Evolutionary conservation across 2,329 filamentous ascomycete genomes (phyloP).

Genomic region (Colletotrichum coccodes): DNA sequence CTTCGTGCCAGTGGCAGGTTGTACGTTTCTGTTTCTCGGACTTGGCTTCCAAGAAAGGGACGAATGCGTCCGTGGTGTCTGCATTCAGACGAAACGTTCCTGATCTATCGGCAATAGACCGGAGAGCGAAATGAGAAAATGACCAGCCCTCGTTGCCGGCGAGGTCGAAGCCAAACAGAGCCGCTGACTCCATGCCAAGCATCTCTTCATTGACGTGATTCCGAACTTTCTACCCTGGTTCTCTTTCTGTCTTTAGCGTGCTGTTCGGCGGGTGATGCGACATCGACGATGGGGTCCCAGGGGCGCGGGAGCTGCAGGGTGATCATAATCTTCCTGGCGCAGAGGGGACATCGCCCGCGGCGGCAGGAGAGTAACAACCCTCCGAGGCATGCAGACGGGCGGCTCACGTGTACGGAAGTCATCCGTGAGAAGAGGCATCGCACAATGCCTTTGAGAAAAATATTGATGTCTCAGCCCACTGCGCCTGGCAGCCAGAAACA

Average conservation of each 20-base stretch:
- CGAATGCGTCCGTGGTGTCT: neutral
- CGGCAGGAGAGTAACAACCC: neutral
- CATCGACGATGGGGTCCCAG: neutral
- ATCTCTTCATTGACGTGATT: neutral
- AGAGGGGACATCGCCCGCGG: neutral
- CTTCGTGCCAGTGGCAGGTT: neutral
- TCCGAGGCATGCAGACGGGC: neutral
- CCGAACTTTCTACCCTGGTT: neutral
- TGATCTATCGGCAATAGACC: neutral
- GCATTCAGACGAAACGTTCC: neutral
- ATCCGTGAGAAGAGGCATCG: neutral
- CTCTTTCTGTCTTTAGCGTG: constrained; percentile 1
- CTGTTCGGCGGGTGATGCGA: neutral
- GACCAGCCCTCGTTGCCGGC: neutral
- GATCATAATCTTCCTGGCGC: neutral
- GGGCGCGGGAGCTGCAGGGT: neutral
- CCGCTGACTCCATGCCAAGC: neutral
- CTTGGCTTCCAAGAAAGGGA: neutral
- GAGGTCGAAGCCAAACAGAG: neutral
- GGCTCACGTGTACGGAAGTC: neutral
- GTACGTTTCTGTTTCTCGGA: neutral
- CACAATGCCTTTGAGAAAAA: neutral
- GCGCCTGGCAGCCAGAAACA: constrained; percentile 1
- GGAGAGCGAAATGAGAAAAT: neutral
- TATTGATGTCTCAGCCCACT: neutral